phyloP scores from a whole-genome alignment of 805 yeast genomes.

The Teunomyces cretensis region DNA sequence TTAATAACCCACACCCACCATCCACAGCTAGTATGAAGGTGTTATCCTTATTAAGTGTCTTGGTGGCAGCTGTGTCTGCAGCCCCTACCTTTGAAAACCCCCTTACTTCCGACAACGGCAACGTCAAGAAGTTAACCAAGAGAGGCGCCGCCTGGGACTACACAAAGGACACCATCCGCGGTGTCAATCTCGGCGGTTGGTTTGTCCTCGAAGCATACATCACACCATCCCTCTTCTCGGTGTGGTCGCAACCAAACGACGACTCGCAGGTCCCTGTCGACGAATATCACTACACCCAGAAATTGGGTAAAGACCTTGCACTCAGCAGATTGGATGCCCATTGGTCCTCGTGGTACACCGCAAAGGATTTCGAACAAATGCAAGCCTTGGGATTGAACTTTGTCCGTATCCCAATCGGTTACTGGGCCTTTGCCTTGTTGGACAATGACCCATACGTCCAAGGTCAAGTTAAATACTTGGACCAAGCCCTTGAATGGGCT shows the following conservation, averaged over 20 bases:
- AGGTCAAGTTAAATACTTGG: conserved; percentile 75
- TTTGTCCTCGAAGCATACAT: conserved; percentile 83
- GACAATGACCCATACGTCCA: conserved; percentile 80
- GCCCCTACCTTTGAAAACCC: conserved; percentile 6
- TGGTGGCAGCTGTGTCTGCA: conserved; percentile 4
- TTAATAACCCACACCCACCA: not conserved
- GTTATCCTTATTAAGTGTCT: not conserved
- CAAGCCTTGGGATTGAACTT: conserved; percentile 67
- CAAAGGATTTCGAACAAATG: conserved; percentile 64
- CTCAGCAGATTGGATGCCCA: conserved; percentile 54
- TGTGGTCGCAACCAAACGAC: conserved; percentile 31
- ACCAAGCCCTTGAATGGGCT: conserved; percentile 78
- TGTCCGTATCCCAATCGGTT: conserved; percentile 90
- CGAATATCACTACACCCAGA: conserved; percentile 68
- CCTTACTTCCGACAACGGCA: conserved; percentile 5
- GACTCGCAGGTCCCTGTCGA: conserved; percentile 64
- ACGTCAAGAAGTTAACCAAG: conserved; percentile 17
- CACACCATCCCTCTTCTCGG: conserved; percentile 72
- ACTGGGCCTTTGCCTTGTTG: conserved; percentile 78
- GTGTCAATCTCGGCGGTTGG: conserved; percentile 92
- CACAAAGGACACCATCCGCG: conserved; percentile 44
- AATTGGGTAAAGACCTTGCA: conserved; percentile 63
- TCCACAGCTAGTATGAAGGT: not conserved
- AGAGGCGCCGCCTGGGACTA: conserved; percentile 31
- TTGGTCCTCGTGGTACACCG: conserved; percentile 79